Base-by-base conservation (phyloP, 257 asterid genomes). In the Solanum tacnaense region DNA sequence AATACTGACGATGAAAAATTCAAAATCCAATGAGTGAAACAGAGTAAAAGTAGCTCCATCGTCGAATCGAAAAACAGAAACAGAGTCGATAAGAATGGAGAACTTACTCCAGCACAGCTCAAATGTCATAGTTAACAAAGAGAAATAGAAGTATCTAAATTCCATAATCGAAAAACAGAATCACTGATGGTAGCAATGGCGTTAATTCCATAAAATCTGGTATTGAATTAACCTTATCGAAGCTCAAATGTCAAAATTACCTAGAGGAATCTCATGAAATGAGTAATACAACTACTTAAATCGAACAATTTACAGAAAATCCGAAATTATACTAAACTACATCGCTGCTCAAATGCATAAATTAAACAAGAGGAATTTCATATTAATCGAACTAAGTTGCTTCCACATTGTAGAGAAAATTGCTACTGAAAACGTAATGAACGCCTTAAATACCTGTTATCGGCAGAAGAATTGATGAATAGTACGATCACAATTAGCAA, bases 401-500 rank as follows among this genome's bases (percentile, higher is more conserved):
- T 79, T 16, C 6, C 70, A 29, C 44, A 82, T 18, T 49, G 76
- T 70, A 78, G 15, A 27, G 18, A 44, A 83, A 58, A 34, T 9
- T 44, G 58, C 31, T 8, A 72, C 46, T 13, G 5, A 52, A 60
- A 87, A 23, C 38, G 38, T 49, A 29, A 38, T 56, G 23, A 88
- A 11, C 86, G 5, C 18, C 9, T 15, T 27, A 13, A 13, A 3
- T 92, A 95, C 98, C 98, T 94, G 49, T 89, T 86, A 8, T 71
- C 60, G 5, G 96, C 88, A 9, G 88, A 82, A 12, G 88, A 90
- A 70, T 62, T 89, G 88, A 90, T 88, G 56, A 89, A 88, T 36
- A 93, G 84, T 20, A 89, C n/a, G 23, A 93, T 86, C 23, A 92
- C 36, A 35, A 89, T 78, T 2, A 95, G 91, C 85, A 94, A 41